These are phyloP conservation scores for Aspergillus glaucus DNA, from an alignment of 2,329 filamentous ascomycete species.

Conservation along the genomic window DNA sequence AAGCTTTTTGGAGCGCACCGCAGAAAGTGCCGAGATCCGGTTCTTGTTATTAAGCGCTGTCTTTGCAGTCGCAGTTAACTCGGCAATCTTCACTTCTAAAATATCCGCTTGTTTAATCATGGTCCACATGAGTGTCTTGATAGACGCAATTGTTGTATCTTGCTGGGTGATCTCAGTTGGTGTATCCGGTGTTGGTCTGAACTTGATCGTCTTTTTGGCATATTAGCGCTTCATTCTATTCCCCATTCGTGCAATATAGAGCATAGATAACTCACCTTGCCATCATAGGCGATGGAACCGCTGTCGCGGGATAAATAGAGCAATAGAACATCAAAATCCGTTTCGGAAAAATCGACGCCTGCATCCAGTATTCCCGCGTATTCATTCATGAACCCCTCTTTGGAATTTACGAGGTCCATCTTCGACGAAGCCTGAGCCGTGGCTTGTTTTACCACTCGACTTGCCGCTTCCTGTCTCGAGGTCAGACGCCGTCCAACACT, in stretches of 20 bases:
- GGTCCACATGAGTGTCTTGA: slow-evolving; percentile 65
- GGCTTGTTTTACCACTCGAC: slow-evolving; percentile 46
- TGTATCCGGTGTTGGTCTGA: slow-evolving; percentile 52
- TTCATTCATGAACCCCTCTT: slow-evolving; percentile 55
- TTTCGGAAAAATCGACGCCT: slow-evolving; percentile 49
- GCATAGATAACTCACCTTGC: slow-evolving; percentile 30
- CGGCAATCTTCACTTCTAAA: slow-evolving; percentile 50
- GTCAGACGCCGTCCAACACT: slow-evolving; percentile 13
- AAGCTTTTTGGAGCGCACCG: slow-evolving; percentile 75
- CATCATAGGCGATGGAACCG: slow-evolving; percentile 43
- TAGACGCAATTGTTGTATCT: slow-evolving; percentile 73
- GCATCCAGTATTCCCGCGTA: slow-evolving; percentile 51
- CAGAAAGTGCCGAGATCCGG: slow-evolving; percentile 65
- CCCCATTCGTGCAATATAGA: slow-evolving; percentile 2
- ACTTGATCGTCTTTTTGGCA: slow-evolving; percentile 60
- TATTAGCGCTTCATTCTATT: slow-evolving; percentile 12
- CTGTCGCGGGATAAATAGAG: slow-evolving; percentile 65
- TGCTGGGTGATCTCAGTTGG: slow-evolving; percentile 60
- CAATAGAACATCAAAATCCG: slow-evolving; percentile 65
- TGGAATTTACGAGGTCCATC: slow-evolving; percentile 63
- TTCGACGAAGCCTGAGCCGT: slow-evolving; percentile 41
- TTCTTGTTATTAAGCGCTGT: slow-evolving; percentile 68
- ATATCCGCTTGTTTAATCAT: slow-evolving; percentile 62
- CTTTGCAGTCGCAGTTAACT: slow-evolving; percentile 54
- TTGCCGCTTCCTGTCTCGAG: slow-evolving; percentile 44